phyloP scores from a whole-genome alignment of 331 rosid species.

The Phaseolus coccineus region DNA sequence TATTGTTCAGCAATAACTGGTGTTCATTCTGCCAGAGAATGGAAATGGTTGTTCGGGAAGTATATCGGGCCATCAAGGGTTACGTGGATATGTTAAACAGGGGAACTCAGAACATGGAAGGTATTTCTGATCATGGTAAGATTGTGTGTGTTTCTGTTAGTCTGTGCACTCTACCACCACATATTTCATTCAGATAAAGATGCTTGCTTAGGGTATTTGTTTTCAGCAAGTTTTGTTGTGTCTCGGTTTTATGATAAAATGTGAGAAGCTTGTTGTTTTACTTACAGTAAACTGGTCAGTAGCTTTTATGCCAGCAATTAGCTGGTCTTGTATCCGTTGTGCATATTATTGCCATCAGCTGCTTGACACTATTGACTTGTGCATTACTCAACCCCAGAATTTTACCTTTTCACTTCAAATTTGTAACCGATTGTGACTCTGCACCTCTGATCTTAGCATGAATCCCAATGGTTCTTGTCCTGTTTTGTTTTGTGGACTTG shows the following conservation, averaged over 20 bases:
- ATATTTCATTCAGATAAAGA: constrained; percentile 25
- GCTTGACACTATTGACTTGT: constrained; percentile 17
- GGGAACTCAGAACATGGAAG: constrained; percentile 54
- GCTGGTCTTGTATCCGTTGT: constrained; percentile 20
- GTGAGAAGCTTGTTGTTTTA: constrained; percentile 2
- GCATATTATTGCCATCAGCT: background rate
- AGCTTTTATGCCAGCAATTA: constrained; percentile 9
- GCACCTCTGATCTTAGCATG: constrained; percentile 18
- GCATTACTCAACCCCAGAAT: constrained; percentile 20
- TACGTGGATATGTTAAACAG: constrained; percentile 53
- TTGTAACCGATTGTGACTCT: constrained; percentile 20
- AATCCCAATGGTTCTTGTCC: constrained; percentile 27
- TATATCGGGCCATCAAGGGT: constrained; percentile 72
- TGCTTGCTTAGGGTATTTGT: constrained; percentile 21
- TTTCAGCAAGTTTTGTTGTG: constrained; percentile 29
- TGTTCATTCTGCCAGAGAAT: constrained; percentile 93
- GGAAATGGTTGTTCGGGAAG: constrained; percentile 87
- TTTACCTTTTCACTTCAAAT: constrained; percentile 4
- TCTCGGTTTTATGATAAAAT: constrained; percentile 10
- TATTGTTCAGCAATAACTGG: constrained; percentile 93
- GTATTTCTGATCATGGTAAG: constrained; percentile 58
- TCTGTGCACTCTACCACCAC: background rate
- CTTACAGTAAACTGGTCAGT: constrained; percentile 25
- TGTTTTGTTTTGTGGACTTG: constrained; percentile 31
- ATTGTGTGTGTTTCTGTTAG: constrained; percentile 22